Base-by-base conservation (phyloP, 495 filamentous ascomycete species). In the Bryoglossum gracile region DNA sequence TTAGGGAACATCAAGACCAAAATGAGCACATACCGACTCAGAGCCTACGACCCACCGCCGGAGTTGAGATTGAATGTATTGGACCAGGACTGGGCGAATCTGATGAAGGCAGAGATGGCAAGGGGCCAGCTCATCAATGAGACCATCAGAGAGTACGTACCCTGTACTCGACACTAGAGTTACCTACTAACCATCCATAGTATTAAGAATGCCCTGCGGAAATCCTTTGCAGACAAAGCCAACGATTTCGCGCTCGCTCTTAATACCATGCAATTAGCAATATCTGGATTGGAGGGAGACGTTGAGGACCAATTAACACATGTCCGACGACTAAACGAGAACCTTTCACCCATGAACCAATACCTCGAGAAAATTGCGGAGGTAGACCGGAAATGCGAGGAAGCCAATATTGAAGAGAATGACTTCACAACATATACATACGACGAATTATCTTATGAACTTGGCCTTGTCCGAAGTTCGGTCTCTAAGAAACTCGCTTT, bases 1-100 rank as follows among this genome's bases (percentile, higher is more conserved):
- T 65, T 98, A 39, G 94, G 92, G n/a, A 98, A 98, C 58, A 96
- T 98, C 71, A 96, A 95, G 69, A 97, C 92, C 0, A 98, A 98
- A 68, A 73, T 98, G 55, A 86, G 85, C 53, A 98, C 92, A 19
- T 98, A 98, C 63, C 80, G 89, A 32, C 71, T 98, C 30, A 80
- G 88, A 58, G 78, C 90, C 3, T 98, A 97, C 56, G 84, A 94
- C 21, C 92, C 92, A 34, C 94, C 94, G 8, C 66, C 74, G 42
- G 83, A 92, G 50, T 66, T 96, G 26, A 82, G 78, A 40, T 63
- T 90, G 39, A 89, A 94, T 40, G 78, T 80, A 8, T 75, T 90
- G 51, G 92, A 97, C 48, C 63, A 68, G 30, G 86, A 91, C 53
- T 98, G 92, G 92, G 72, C 77, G 16, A 72, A 62, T 19, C 62